phyloP scores from a whole-genome alignment of 441 rosid species.

The Melastoma candidum region DNA sequence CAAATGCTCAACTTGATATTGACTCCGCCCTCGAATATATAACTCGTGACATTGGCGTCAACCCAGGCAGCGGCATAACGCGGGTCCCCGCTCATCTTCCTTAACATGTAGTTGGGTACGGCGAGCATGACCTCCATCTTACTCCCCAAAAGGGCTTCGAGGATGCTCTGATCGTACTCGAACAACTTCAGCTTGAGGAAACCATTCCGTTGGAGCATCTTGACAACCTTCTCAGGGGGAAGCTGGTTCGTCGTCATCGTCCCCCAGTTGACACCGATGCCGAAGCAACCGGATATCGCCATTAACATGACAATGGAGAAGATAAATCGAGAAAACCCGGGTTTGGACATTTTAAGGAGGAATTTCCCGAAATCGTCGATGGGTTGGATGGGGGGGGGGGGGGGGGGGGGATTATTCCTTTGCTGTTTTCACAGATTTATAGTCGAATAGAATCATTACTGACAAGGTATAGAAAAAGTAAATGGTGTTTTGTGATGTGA shows the following conservation, averaged over 20 bases:
- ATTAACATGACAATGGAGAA: too few relatives aligned
- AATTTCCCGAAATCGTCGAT: too few relatives aligned
- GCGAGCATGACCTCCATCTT: slow-evolving; percentile 52
- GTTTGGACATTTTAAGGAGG: too few relatives aligned
- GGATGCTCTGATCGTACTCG: slow-evolving; percentile 40
- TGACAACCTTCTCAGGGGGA: slow-evolving; percentile 37
- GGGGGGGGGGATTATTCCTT: too few relatives aligned
- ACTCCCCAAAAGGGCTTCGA: slow-evolving; percentile 36
- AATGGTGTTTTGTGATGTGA: too few relatives aligned
- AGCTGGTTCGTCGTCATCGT: slow-evolving; percentile 43
- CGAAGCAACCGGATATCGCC: not conserved
- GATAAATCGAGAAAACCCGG: too few relatives aligned
- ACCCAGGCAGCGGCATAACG: slow-evolving; percentile 33
- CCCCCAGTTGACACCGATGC: slow-evolving; percentile 55
- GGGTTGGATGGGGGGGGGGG: too few relatives aligned
- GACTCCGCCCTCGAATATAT: slow-evolving; percentile 37
- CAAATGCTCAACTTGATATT: slow-evolving; percentile 34
- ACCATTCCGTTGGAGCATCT: slow-evolving; percentile 39
- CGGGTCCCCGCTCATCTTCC: slow-evolving; percentile 28
- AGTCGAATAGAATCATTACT: too few relatives aligned
- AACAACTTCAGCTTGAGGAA: slow-evolving; percentile 41
- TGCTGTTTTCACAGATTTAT: too few relatives aligned
- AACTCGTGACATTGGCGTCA: slow-evolving; percentile 39
- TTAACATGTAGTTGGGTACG: slow-evolving; percentile 41
- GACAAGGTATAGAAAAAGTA: too few relatives aligned